Base-by-base conservation (phyloP, 768 basidiomycete species). In the Tylopilus intermedius region DNA sequence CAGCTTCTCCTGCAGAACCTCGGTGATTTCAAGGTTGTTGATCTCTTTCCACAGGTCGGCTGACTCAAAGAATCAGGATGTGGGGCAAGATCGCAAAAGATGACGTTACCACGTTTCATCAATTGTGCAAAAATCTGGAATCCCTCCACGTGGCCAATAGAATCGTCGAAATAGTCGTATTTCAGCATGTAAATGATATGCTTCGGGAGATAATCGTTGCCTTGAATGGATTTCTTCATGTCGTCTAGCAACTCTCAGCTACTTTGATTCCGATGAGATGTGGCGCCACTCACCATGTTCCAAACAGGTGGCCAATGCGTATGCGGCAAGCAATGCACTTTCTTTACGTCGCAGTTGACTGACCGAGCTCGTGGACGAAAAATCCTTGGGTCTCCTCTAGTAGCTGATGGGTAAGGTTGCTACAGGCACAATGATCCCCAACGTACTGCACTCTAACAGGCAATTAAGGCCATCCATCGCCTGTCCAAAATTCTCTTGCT, bases 51-150 rank as follows among this genome's bases (percentile, higher is more conserved):
- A 50, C 4, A 65, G 22, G 9, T 58, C 50, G 4, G 10, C 63
- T 65, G 30, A 37, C 0, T 24, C 47, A 24, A 0, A 24, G 3
- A n/a, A 6, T 65, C 13, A 56, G 41, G 10, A 49, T 26, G 24
- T 11, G n/a, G 6, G 7, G 13, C 18, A 8, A 14, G 21, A 38
- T 21, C 18, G 4, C 33, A 33, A 22, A 13, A 8, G 18, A 45
- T 5, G 9, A 26, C 18, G 10, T 56, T 58, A 64, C 63, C 56
- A 2, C 56, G 37, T 35, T 51, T 49, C 58, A 64, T 62, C 9
- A 64, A 48, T 26, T 64, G 49, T 1, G 39, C 41, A n/a, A 64
- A 64, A 1, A 64, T 53, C 37, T 64, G 64, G 33, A 65, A 64
- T 10, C 63, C 63, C 43, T 64, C 63, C 1, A 63, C 49, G 18